phyloP scores from a whole-genome alignment of 2,329 filamentous ascomycete species.

The Exserohilum turcica region DNA sequence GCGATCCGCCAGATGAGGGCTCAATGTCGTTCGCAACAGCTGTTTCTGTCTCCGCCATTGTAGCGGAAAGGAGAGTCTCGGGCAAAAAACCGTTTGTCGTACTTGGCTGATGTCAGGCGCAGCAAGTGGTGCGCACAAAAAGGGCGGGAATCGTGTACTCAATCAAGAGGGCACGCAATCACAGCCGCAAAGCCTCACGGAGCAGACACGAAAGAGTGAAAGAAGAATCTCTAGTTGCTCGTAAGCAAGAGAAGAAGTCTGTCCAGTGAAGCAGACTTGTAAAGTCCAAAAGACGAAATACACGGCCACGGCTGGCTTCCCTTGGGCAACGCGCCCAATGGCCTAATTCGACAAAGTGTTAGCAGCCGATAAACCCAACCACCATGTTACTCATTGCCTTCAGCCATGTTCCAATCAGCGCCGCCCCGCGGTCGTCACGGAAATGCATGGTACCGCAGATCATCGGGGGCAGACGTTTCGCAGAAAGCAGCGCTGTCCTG shows the following conservation, averaged over 20 bases:
- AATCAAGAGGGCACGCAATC: conserved; percentile 5
- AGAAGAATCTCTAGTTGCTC: not conserved
- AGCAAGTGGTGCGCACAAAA: not conserved
- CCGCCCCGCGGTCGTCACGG: conserved; percentile 25
- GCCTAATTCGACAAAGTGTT: too few relatives aligned
- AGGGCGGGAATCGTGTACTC: conserved; percentile 1
- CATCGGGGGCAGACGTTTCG: not conserved
- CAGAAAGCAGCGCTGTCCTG: not conserved
- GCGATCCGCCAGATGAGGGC: conserved; percentile 38
- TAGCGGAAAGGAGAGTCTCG: not conserved
- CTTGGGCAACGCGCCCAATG: too few relatives aligned
- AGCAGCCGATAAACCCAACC: not conserved
- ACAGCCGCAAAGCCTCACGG: not conserved
- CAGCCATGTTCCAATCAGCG: conserved; percentile 10
- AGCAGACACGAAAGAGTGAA: not conserved
- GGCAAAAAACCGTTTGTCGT: too few relatives aligned
- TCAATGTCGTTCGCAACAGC: conserved; percentile 43
- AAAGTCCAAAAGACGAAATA: too few relatives aligned
- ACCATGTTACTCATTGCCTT: too few relatives aligned
- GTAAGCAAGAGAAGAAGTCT: not conserved
- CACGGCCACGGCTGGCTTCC: too few relatives aligned
- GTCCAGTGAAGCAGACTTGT: too few relatives aligned
- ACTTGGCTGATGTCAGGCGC: too few relatives aligned
- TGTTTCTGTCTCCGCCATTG: conserved; percentile 30
- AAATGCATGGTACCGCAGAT: conserved; percentile 18